A percentile compares a stretch with the other conserved stretches of the same genome.
Conservation (phyloP, 768 basidiomycete genomes). For the Lentinula guzmanii region DNA sequence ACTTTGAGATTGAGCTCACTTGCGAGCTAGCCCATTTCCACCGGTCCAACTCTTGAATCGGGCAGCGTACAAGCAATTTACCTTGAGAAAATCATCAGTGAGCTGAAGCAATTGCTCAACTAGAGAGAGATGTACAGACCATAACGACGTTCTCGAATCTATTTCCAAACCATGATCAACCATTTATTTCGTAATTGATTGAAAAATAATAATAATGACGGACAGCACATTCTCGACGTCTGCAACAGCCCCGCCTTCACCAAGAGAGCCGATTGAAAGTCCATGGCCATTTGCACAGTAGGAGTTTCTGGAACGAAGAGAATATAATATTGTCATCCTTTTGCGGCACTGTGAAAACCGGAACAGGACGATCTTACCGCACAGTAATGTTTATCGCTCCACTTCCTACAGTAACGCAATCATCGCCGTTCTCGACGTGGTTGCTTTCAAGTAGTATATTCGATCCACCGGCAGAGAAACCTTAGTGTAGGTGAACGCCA, state of each 20-base stretch:
- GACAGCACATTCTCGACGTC: conserved; percentile 54
- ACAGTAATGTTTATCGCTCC: conserved; percentile 52
- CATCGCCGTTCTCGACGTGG: conserved; percentile 53
- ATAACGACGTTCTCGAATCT: conserved; percentile 42
- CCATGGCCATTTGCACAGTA: conserved; percentile 58
- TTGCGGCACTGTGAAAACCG: not conserved
- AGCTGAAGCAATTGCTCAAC: not conserved
- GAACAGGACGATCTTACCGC: conserved; percentile 19
- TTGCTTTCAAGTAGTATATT: conserved; percentile 57
- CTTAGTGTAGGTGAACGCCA: conserved; percentile 14
- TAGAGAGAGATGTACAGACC: conserved; percentile 19
- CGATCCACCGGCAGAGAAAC: conserved; percentile 51
- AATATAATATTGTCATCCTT: not conserved
- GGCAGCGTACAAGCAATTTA: conserved; percentile 48
- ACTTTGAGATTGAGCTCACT: conserved; percentile 26
- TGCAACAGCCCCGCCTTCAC: conserved; percentile 35
- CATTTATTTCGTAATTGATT: not conserved
- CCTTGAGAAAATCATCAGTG: conserved; percentile 21
- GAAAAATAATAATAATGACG: conserved; percentile 11
- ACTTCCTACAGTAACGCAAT: conserved; percentile 53
- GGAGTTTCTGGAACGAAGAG: conserved; percentile 27
- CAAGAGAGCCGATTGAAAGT: conserved; percentile 50
- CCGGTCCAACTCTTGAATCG: conserved; percentile 67
- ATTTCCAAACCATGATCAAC: not conserved
- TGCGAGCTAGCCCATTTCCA: conserved; percentile 50